A percentile compares a stretch with the other conserved stretches of the same genome.
phyloP scores from a whole-genome alignment of 768 basidiomycete species.

The Lactifluus rugatus region DNA sequence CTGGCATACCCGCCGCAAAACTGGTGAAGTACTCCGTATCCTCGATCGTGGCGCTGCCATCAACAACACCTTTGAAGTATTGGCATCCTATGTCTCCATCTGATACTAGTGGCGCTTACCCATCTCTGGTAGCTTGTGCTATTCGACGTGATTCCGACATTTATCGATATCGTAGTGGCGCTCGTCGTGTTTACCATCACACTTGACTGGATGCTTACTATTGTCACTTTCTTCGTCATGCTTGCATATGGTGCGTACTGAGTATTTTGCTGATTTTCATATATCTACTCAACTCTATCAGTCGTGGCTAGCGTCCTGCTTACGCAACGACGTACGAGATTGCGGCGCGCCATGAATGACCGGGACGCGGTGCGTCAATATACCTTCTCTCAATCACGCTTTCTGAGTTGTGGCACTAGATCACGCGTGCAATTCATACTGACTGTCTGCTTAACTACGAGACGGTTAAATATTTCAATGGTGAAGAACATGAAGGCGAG shows the following conservation, averaged over 20 bases:
- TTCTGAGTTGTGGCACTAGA: conserved; percentile 26
- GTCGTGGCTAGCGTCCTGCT: conserved; percentile 45
- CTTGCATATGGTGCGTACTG: conserved; percentile 49
- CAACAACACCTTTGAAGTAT: conserved; percentile 67
- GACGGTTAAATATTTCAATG: conserved; percentile 85
- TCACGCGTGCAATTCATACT: conserved; percentile 75
- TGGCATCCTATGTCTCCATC: no score
- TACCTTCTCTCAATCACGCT: background rate
- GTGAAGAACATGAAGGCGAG: conserved; percentile 67
- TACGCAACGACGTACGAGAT: conserved; percentile 62
- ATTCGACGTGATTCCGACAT: conserved; percentile 77
- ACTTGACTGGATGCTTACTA: conserved; percentile 58
- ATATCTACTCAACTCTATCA: conserved; percentile 20
- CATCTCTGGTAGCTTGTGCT: conserved; percentile 46
- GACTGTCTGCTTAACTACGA: conserved; percentile 76
- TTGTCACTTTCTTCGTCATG: conserved; percentile 66
- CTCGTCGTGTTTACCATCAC: conserved; percentile 46
- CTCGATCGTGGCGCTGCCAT: conserved; percentile 80
- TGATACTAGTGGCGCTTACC: conserved; percentile 2
- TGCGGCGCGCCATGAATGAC: conserved; percentile 76
- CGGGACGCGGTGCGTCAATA: conserved; percentile 51
- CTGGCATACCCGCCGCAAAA: conserved; percentile 74
- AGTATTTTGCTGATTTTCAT: background rate
- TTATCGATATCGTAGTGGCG: conserved; percentile 70
- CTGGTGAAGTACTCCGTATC: conserved; percentile 77